Percentiles rank a stretch among this genome's conserved stretches.
These are phyloP conservation scores for Aspergillus uvarum DNA, from an alignment of 2,329 filamentous ascomycete genomes.

Conservation along the genomic window DNA sequence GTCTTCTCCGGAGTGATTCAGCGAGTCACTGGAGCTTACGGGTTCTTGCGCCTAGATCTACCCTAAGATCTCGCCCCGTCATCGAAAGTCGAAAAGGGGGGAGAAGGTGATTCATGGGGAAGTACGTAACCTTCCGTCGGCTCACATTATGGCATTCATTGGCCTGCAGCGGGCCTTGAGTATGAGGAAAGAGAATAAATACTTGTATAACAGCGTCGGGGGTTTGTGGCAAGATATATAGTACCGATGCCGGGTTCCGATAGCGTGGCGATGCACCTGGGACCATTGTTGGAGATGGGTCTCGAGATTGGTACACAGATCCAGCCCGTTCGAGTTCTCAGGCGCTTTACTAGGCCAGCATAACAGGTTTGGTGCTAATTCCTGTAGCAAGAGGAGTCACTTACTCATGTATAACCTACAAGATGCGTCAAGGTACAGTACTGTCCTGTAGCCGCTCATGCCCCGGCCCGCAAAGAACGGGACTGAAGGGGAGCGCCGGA, in stretches of 20 bases:
- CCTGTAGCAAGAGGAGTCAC: not conserved
- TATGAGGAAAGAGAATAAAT: not conserved
- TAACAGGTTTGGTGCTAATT: not conserved
- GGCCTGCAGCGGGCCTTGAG: not conserved
- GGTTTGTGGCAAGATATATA: not conserved
- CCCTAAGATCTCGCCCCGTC: not conserved
- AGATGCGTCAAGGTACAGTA: not conserved
- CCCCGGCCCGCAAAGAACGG: too few species aligned
- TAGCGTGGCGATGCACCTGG: not conserved
- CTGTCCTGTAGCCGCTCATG: too few species aligned
- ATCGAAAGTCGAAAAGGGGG: not conserved
- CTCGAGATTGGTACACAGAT: not conserved
- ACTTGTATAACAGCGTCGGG: not conserved
- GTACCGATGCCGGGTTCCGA: not conserved
- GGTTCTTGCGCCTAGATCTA: not conserved
- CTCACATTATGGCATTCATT: not conserved
- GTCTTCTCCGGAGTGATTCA: not conserved
- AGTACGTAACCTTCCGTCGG: not conserved
- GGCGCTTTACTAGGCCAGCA: not conserved
- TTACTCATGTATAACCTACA: not conserved
- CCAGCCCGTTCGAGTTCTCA: not conserved
- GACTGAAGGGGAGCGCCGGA: not conserved
- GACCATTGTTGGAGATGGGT: not conserved
- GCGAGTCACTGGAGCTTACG: not conserved
- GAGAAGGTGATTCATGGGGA: not conserved